Evolutionary conservation across 495 filamentous ascomycete species (phyloP), one percentile per base, ranked within the genome.

Genomic region (Penicillium nucicola): DNA sequence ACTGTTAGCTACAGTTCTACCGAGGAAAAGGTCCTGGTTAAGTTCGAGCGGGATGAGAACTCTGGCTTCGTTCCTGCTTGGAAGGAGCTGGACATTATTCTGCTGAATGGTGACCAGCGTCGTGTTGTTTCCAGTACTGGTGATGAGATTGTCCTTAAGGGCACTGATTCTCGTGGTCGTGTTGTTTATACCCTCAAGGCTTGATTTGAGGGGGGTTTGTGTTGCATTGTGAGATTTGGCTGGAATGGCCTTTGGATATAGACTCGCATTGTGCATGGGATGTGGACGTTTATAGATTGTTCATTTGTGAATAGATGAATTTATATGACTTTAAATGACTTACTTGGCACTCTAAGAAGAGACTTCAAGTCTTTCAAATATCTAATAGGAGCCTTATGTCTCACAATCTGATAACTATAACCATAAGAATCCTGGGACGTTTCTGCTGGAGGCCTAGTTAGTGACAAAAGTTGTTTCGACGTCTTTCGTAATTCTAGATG

Each of bases 71-170:
- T 66, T 23, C 76, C 78, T 6, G 64, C 77, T 35, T 83, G 79
- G 78, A 75, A 72, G 48, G 71, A 72, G n/a, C 45, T 82, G 32
- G 72, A 76, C 54, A 61, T 81, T 25, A 66, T 83, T 31, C 49
- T 83, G 33, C 79, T 75, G 19, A 53, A 76, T 19, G 76, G 76
- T 3, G 79, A 83, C 57, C 66, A 70, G 25, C 68, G 78, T 34
- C 57, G 58, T 15, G 74, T 81, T 31, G 61, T 69, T 28, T 62
- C 58, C 5, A 65, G 67, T 30, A 53, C 57, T 43, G 68, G 69
- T 1, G 60, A 61, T 53, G 49, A 56, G 15, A 53, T 70, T 33
- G 61, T 62, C 11, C 61, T 54, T 22, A 68, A 68, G 53, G 67
- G 63, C 0, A 53, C 48, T 38, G 72, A 72, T 37, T 28, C 50